These are phyloP conservation scores for Fomitopsis pinicola DNA, from an alignment of 1,284 basidiomycete genomes.

Conservation along the genomic window DNA sequence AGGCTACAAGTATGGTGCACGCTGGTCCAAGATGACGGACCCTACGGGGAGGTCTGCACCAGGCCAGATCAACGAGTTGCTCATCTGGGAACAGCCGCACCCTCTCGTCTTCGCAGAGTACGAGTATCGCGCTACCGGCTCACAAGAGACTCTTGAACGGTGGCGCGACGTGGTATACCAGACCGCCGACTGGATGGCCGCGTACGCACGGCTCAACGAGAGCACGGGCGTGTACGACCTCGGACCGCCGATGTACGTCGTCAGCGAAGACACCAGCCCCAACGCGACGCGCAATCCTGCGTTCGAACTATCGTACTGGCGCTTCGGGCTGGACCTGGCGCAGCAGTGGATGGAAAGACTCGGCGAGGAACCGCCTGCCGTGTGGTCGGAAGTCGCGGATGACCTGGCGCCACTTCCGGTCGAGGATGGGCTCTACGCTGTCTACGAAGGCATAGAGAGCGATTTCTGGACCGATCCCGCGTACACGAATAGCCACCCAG, in stretches of 20 bases:
- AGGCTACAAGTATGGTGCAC: conserved; percentile 46
- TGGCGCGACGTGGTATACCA: conserved; percentile 47
- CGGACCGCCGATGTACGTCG: conserved; percentile 55
- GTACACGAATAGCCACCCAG: conserved; percentile 56
- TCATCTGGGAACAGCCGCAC: conserved; percentile 61
- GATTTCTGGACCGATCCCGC: conserved; percentile 48
- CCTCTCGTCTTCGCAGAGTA: conserved; percentile 56
- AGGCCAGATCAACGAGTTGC: conserved; percentile 57
- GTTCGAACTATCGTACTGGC: conserved; percentile 58
- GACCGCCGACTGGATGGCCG: conserved; percentile 60
- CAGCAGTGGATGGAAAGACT: conserved; percentile 43
- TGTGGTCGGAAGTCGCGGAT: conserved; percentile 42
- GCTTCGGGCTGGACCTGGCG: conserved; percentile 45
- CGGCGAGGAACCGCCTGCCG: conserved; percentile 34
- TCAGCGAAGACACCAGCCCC: conserved; percentile 53
- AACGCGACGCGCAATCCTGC: conserved; percentile 51
- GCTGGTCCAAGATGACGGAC: conserved; percentile 64
- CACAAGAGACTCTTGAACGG: conserved; percentile 36
- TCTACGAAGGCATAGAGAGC: conserved; percentile 50
- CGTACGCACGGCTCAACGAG: conserved; percentile 47
- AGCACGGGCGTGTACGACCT: conserved; percentile 47
- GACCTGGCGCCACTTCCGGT: conserved; percentile 47
- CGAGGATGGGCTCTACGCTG: conserved; percentile 45
- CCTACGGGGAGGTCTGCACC: conserved; percentile 53
- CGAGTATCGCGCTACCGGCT: conserved; percentile 46